phyloP scores from a whole-genome alignment of 176 grass and related monocot genomes.

The Eleusine coracana region DNA sequence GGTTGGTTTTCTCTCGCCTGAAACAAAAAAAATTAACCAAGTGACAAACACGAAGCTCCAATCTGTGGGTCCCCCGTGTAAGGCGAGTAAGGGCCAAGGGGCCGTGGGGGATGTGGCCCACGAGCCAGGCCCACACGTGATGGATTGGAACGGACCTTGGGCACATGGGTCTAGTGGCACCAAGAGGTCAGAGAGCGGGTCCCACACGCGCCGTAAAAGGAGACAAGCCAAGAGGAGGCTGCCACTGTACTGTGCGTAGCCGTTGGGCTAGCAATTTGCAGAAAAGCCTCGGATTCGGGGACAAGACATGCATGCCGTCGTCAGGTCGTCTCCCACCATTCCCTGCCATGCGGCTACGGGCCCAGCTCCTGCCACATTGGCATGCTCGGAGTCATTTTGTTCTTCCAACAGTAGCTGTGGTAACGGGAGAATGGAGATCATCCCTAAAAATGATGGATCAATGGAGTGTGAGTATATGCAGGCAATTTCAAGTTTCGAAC shows the following conservation, averaged over 20 bases:
- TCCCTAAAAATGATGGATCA: too few species aligned
- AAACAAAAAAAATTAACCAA: too few species aligned
- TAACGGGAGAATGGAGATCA: too few species aligned
- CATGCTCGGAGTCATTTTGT: too few species aligned
- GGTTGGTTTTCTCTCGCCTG: too few species aligned
- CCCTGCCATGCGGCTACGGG: not conserved
- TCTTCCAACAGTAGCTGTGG: too few species aligned
- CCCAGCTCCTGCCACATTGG: not conserved
- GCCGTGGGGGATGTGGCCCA: too few species aligned
- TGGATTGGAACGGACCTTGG: not conserved
- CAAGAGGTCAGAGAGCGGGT: conserved; percentile 7
- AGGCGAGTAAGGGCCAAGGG: not conserved
- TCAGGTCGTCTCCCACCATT: not conserved
- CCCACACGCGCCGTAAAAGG: conserved; percentile 3
- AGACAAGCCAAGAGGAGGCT: not conserved
- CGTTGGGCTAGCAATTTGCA: not conserved
- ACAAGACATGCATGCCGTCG: not conserved
- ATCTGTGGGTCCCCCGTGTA: not conserved
- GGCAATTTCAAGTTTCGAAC: too few species aligned
- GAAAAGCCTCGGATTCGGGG: conserved; percentile 24
- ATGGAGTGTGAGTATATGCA: too few species aligned
- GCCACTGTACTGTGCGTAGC: not conserved
- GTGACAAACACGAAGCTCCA: not conserved
- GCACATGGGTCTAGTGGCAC: conserved; percentile 1
- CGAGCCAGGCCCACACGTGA: not conserved